A percentile compares a stretch with the other conserved stretches of the same genome.
Conservation (phyloP, 2,329 filamentous ascomycete genomes). For the Endothia cerciana region DNA sequence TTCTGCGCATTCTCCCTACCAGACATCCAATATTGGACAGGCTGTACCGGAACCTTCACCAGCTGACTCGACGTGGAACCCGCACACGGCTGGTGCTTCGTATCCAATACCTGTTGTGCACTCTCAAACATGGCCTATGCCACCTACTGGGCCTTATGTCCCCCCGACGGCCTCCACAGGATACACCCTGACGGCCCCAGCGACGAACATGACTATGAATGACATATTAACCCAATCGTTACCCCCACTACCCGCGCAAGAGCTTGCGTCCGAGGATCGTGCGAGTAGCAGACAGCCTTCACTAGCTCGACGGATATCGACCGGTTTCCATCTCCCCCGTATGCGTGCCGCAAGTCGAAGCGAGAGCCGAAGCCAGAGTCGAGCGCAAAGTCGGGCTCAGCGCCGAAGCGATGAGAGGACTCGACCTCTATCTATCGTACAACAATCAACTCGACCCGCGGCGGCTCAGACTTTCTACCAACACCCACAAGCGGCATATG, state of each 20-base stretch:
- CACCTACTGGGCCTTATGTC: constrained; percentile 33
- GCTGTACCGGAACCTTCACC: constrained; percentile 1
- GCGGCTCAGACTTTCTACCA: constrained; percentile 24
- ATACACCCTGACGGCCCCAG: constrained; percentile 49
- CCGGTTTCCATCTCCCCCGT: constrained; percentile 47
- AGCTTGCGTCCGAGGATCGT: constrained; percentile 45
- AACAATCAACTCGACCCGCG: constrained; percentile 11
- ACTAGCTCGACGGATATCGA: constrained; percentile 49
- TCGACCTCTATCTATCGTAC: neutral
- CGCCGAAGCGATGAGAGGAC: neutral
- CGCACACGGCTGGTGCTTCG: constrained; percentile 33
- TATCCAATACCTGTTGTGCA: constrained; percentile 32
- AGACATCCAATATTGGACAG: constrained; percentile 27
- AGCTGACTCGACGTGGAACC: constrained; percentile 30
- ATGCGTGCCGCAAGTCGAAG: constrained; percentile 44
- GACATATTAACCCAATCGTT: constrained; percentile 42
- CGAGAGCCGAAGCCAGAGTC: constrained; percentile 17
- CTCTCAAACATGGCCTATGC: constrained; percentile 53
- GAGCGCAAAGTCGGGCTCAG: constrained; percentile 5
- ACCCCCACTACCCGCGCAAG: constrained; percentile 44
- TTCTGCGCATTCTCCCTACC: constrained; percentile 31
- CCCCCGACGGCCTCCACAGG: constrained; percentile 32
- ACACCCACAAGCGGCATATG: constrained; percentile 20
- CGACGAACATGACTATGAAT: constrained; percentile 37
- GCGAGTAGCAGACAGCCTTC: constrained; percentile 41